These are phyloP conservation scores for Xerocomellus amylosporus DNA, from an alignment of 768 basidiomycete genomes.

Conservation along the genomic window DNA sequence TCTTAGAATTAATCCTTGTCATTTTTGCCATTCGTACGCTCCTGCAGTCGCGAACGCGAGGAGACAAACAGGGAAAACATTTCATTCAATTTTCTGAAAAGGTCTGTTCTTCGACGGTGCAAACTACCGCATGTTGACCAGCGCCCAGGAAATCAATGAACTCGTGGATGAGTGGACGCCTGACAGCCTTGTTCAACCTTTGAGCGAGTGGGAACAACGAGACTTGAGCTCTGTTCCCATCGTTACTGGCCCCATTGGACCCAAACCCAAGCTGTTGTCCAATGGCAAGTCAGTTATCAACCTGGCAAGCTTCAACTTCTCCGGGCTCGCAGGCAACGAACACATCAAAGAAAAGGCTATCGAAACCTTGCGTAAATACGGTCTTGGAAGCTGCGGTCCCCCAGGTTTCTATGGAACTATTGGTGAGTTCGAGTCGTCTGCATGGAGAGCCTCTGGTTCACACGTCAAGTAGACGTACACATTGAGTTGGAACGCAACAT, in stretches of 20 bases:
- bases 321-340: conserved; percentile 86
- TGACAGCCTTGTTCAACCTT: conserved; percentile 70
- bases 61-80: conserved; percentile 79
- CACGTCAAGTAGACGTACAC: conserved; percentile 70
- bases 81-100: conserved; percentile 91
- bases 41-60: conserved; percentile 84
- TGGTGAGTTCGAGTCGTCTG: conserved; percentile 48
- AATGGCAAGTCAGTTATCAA: conserved; percentile 78
- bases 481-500: conserved; percentile 85
- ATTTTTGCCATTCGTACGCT: conserved; percentile 88
- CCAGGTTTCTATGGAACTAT: conserved; percentile 96
- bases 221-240: conserved; percentile 77
- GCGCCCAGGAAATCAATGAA: conserved; percentile 85
- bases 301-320: conserved; percentile 88
- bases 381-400: conserved; percentile 93
- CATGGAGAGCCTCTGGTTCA: background rate
- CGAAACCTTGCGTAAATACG: conserved; percentile 83
- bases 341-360: conserved; percentile 81
- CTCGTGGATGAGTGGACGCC: conserved; percentile 95
- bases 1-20: conserved; percentile 85
- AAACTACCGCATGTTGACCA: background rate
- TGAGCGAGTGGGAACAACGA: conserved; percentile 54
- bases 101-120: conserved; percentile 42
- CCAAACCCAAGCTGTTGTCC: conserved; percentile 74
- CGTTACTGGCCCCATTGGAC: conserved; percentile 75